Evolutionary conservation across 768 basidiomycete genomes (phyloP).

Genomic region (Psilocybe subaeruginosa): DNA sequence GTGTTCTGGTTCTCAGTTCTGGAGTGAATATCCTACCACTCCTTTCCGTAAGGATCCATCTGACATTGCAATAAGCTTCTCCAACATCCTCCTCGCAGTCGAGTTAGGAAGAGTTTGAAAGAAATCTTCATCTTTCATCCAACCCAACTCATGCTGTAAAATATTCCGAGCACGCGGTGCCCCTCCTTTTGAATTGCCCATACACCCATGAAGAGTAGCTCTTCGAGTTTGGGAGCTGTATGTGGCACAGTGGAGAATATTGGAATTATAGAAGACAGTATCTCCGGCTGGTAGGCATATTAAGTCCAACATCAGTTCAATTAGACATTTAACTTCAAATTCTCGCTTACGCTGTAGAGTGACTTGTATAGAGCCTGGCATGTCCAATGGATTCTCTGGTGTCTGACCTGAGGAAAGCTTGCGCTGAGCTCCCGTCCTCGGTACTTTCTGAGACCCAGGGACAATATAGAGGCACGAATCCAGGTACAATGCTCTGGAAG

Average conservation of each 20-base stretch:
- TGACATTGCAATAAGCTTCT: constrained; percentile 60
- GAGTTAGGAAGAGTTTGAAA: constrained; percentile 42
- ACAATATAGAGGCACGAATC: constrained; percentile 75
- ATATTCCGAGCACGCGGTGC: constrained; percentile 68
- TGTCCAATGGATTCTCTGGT: constrained; percentile 60
- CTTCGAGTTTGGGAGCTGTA: constrained; percentile 55
- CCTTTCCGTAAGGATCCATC: constrained; percentile 25
- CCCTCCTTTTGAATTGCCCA: constrained; percentile 67
- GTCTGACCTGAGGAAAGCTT: constrained; percentile 51
- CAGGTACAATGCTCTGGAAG: constrained; percentile 60
- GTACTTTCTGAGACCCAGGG: constrained; percentile 63
- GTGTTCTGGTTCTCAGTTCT: constrained; percentile 7
- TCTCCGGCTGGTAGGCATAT: constrained; percentile 56
- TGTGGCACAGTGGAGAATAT: constrained; percentile 75
- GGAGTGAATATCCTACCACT: constrained; percentile 12
- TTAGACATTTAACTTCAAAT: not conserved
- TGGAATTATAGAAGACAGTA: constrained; percentile 80
- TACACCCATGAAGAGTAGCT: constrained; percentile 71
- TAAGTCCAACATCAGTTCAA: not conserved
- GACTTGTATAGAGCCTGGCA: constrained; percentile 69
- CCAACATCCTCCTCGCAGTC: constrained; percentile 56
- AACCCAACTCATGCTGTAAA: constrained; percentile 71
- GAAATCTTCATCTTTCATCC: constrained; percentile 66
- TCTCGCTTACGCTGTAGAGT: constrained; percentile 51
- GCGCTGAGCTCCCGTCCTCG: constrained; percentile 63